Evolutionary conservation across 176 grass and related monocot genomes (phyloP), one percentile per base, ranked within the genome.

Genomic region (Lolium perenne): DNA sequence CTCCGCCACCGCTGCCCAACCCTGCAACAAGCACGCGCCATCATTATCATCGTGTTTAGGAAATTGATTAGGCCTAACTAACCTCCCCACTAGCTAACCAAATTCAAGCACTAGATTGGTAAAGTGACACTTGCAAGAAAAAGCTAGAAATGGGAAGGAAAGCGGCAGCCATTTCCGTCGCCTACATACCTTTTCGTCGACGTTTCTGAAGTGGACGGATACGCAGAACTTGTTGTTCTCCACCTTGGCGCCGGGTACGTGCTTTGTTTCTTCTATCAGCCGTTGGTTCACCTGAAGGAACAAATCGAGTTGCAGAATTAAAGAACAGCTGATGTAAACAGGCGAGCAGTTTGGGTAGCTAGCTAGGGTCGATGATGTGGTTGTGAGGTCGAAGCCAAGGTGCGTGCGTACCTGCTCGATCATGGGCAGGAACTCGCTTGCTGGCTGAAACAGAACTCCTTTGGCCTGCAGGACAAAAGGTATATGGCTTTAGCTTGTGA

Each of bases 211-310:
- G 85, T 97, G 94, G 38, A 97, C 92, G 38, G 94, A 94, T 6
- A 88, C 83, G 51, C 92, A 97, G 83, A 97, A 97, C 78, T 87
- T 92, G 87, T 94, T 97, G 91, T 97, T 86, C 90, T 97, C 94
- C 57, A 97, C 91, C 81, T 80, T 97, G 71, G 90, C 87, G 0
- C 94, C 94, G 10, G 83, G 79, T 32, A 91, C 86, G 55, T 70
- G 25, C 60, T 82, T 93, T 6, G 89, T 90, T 69, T 74, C 63
- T 45, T 92, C 90, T 0, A 78, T 64, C 77, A 97, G 49, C 1
- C 76, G 59, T 54, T 85, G 65, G 20, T 91, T 82, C 71, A 92
- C 90, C 91, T 93, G 62, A 22, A 32, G 47, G 18, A 53, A 70
- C 3, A 15, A 0, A 18, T 41, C 4, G 1, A 10, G 20, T 60